Conservation (phyloP, 2,329 filamentous ascomycete species). For the Tolypocladium tundrense region DNA sequence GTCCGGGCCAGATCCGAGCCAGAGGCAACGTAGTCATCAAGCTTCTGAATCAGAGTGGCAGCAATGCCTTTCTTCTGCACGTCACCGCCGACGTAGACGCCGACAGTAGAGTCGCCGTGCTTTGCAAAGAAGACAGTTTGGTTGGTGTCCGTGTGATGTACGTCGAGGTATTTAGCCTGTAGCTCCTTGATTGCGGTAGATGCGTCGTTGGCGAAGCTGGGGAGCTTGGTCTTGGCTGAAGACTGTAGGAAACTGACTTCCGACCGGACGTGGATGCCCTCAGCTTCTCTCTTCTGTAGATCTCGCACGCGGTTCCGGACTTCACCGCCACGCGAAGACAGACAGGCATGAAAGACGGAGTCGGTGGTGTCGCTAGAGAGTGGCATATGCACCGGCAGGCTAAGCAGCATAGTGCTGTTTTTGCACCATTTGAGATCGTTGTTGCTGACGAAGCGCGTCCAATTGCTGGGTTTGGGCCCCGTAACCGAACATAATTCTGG, state of each 20-base stretch:
- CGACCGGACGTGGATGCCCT: neutral
- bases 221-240: neutral
- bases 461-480: neutral
- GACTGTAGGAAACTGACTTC: neutral
- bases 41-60: neutral
- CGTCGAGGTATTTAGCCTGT: neutral
- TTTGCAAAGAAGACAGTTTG: neutral
- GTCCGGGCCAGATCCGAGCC: neutral
- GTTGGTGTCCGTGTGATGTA: neutral
- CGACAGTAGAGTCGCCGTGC: neutral
- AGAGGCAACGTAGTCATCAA: neutral
- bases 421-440: neutral
- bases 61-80: neutral
- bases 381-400: neutral
- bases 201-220: neutral
- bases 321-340: neutral
- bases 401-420: neutral
- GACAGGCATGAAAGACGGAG: neutral
- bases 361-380: neutral
- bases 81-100: neutral
- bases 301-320: neutral
- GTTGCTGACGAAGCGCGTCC: neutral
- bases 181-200: neutral
- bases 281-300: neutral
- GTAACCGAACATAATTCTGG: neutral